Base-by-base conservation (phyloP, 2,329 filamentous ascomycete species). In the Botryotinia globosa region DNA sequence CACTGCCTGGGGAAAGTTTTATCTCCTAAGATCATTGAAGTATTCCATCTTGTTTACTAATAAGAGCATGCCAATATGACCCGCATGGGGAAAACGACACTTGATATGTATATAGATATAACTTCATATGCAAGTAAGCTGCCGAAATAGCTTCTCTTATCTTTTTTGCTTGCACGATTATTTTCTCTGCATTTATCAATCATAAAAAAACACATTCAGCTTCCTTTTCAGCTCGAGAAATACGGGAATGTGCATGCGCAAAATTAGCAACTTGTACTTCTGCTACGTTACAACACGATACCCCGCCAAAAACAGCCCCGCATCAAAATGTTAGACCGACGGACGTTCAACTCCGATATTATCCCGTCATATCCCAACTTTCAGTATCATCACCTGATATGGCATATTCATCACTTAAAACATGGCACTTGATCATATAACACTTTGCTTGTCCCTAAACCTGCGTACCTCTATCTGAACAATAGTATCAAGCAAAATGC, bases 401-500 rank as follows among this genome's bases (percentile, higher is more conserved):
- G n/a, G 51, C n/a, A 69, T 58, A 32, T 54, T 18, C 16, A 66
- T 10, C 37, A 18, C 37, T 32, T 56, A 18, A 14, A 18, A 56
- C 29, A 16, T 42, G 4, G 3, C 18, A 67, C 32, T 25, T 37
- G 34, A 34, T 5, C 64, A 67, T 56, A 67, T 56, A 67, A 68
- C 22, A 9, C n/a, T 42, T 42, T 32, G n/a, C n/a, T 42, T 37
- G 20, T 25, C 65, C 48, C n/a, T 56, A 4, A 32, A 32, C 6
- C 7, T 22, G 3, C 29, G 25, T 4, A 29, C 10, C 29, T 29
- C 25, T 25, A 32, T 16, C n/a, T 34, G 42, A 12, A 25, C 12
- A 37, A 37, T 1, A 39, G 4, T 32, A 65, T 48, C 25, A 44
- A 56, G 6, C 9, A 56, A 34, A 66, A 77, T 77, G 75, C 45